phyloP scores from a whole-genome alignment of 352 stramenopile genomes.

The Phytophthora citrophthora region DNA sequence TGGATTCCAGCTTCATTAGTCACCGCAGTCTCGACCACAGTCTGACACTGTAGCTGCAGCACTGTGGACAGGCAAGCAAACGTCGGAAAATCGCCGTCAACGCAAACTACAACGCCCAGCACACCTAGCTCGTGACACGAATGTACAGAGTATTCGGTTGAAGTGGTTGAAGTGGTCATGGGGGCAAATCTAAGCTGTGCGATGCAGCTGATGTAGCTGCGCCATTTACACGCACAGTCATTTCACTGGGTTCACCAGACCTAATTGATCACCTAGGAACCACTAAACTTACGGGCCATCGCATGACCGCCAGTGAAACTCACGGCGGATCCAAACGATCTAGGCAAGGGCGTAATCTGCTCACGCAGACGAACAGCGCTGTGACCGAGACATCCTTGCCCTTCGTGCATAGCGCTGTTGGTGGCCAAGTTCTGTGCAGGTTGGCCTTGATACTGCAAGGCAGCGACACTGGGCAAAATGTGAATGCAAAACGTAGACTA shows the following conservation, averaged over 20 bases:
- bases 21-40: too few species aligned
- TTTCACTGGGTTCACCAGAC: constrained; percentile 9
- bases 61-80: background rate
- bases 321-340: background rate
- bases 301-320: background rate
- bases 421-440: constrained; percentile 2
- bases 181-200: background rate
- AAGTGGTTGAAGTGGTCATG: constrained; percentile 14
- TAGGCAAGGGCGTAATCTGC: constrained; percentile 9
- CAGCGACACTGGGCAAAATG: constrained; percentile 5
- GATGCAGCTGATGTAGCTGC: constrained; percentile 5
- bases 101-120: background rate
- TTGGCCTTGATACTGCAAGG: constrained; percentile 21
- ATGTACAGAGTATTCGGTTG: constrained; percentile 1
- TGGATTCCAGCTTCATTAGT: too few species aligned
- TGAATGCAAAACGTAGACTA: background rate
- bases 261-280: too few species aligned
- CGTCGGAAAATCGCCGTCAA: background rate
- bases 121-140: background rate
- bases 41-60: too few species aligned
- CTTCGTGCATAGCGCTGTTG: background rate
- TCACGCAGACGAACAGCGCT: constrained; percentile 11
- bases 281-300: too few species aligned
- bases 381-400: background rate
- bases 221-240: background rate